phyloP scores from a whole-genome alignment of 192 early-diverging fungal genomes.

The Coemansia sp. region DNA sequence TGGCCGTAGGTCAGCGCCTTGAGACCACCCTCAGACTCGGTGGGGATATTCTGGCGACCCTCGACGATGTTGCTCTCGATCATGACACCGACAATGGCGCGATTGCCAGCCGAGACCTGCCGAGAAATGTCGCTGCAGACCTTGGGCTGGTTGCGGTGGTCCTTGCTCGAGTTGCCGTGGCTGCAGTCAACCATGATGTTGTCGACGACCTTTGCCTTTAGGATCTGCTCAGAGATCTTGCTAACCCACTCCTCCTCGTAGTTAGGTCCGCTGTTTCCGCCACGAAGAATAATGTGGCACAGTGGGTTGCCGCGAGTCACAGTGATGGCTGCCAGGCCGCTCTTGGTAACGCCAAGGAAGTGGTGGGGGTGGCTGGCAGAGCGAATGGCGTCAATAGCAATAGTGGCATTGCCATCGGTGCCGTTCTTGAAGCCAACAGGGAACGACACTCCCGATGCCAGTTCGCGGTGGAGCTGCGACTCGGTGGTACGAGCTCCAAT shows the following conservation, averaged over 20 bases:
- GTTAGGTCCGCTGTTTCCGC: slow-evolving; percentile 89
- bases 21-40: slow-evolving; percentile 59
- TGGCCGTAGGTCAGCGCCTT: slow-evolving; percentile 81
- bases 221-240: slow-evolving; percentile 60
- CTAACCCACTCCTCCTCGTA: slow-evolving; percentile 68
- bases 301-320: slow-evolving; percentile 80
- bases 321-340: slow-evolving; percentile 88
- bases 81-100: slow-evolving; percentile 82
- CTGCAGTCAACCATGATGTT: slow-evolving; percentile 95
- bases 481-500: slow-evolving; percentile 97
- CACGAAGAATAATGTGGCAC: slow-evolving; percentile 91
- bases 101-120: slow-evolving; percentile 75
- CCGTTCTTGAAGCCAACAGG: slow-evolving; percentile 99
- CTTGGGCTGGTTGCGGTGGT: slow-evolving; percentile 83
- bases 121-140: slow-evolving; percentile 68
- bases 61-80: slow-evolving; percentile 89
- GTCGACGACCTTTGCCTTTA: slow-evolving; percentile 63
- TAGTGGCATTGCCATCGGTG: slow-evolving; percentile 85
- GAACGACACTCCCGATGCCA: slow-evolving; percentile 92
- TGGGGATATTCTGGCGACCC: slow-evolving; percentile 84
- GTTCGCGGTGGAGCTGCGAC: slow-evolving; percentile 92
- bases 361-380: slow-evolving; percentile 77
- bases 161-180: slow-evolving; percentile 90
- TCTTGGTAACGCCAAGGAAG: slow-evolving; percentile 94
- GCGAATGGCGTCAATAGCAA: slow-evolving; percentile 76